phyloP scores from a whole-genome alignment of 176 grass and related monocot genomes.

The Oryza coarctata region DNA sequence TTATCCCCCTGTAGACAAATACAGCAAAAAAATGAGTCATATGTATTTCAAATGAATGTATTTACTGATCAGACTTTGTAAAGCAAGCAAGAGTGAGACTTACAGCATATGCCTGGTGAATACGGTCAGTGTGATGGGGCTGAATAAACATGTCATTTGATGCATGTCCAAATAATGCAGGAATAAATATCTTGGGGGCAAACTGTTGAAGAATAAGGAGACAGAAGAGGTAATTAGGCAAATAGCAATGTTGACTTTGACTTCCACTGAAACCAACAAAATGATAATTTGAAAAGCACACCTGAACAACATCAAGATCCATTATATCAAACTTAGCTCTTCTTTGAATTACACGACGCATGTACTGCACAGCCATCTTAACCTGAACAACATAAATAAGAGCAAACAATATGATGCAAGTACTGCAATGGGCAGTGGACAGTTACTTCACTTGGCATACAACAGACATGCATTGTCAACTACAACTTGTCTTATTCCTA shows the following conservation, averaged over 20 bases:
- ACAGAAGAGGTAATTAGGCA: slow-evolving; percentile 3
- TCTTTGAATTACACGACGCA: slow-evolving; percentile 92
- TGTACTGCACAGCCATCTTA: slow-evolving; percentile 92
- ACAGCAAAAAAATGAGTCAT: slow-evolving; percentile 18
- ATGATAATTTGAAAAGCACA: slow-evolving; percentile 41
- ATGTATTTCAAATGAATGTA: background rate
- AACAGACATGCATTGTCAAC: background rate
- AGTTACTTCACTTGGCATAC: background rate
- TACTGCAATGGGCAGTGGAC: background rate
- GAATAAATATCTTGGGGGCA: slow-evolving; percentile 97
- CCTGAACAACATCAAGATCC: slow-evolving; percentile 95
- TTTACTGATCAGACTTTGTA: slow-evolving; percentile 11
- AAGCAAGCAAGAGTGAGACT: slow-evolving; percentile 25
- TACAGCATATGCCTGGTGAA: slow-evolving; percentile 89
- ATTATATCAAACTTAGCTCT: slow-evolving; percentile 98
- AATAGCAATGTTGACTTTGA: background rate
- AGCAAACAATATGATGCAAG: slow-evolving; percentile 10
- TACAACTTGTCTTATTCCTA: background rate
- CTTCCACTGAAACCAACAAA: background rate
- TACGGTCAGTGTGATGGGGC: slow-evolving; percentile 72
- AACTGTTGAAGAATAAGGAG: slow-evolving; percentile 53
- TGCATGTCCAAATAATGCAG: slow-evolving; percentile 91
- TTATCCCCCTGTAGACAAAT: slow-evolving; percentile 78
- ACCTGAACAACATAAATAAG: slow-evolving; percentile 49
- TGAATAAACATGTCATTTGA: slow-evolving; percentile 95